Base-by-base conservation (phyloP, 345 rosid species). In the Linum usitatissimum region DNA sequence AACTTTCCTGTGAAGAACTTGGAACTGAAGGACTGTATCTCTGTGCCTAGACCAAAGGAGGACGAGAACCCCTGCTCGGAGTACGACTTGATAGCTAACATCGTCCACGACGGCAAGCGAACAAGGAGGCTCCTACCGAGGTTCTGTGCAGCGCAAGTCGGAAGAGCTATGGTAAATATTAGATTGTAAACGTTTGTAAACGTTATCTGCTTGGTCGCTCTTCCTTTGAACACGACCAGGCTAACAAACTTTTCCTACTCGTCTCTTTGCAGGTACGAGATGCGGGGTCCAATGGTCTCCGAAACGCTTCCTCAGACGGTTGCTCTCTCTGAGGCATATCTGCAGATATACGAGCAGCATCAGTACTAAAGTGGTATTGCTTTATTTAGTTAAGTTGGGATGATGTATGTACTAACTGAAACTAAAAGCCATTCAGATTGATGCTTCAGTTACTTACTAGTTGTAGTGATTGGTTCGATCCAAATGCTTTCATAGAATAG, bases 241-340 rank as follows among this genome's bases (percentile, higher is more conserved):
- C 18, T 49, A 38, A 6, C 17, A 51, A 48, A 39, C 9, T 30
- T 14, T 28, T 45, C 21, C 31, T 56, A 42, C 30, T 58, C 55
- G 51, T n/a, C 15, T 54, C 36, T 71, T 73, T 55, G 18, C 83
- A 93, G 97, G 97, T 93, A 90, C 58, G 97, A 90, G 81, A 93
- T 93, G 91, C 99, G 90, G 76, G 97, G 90, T 83, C 68, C 90
- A 58, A 96, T 84, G 59, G 97, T 94, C 61, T 90, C 95, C 0
- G 99, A 94, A 71, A 88, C 96, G 8, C 92, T 94, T 71, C 92
- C 99, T 42, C 99, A 94, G 58, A 94, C 90, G 95, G 99, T 94
- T 53, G 95, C 91, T 0, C 84, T 94, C 19, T 94, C 99, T 0
- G 97, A 94, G 84, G 86, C 97, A 19, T 90, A 90, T 63, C 78